Percentiles rank a stretch among this genome's conserved stretches.
phyloP scores from a whole-genome alignment of 179 eudicot genomes.

The Heliamphora pulchella region DNA sequence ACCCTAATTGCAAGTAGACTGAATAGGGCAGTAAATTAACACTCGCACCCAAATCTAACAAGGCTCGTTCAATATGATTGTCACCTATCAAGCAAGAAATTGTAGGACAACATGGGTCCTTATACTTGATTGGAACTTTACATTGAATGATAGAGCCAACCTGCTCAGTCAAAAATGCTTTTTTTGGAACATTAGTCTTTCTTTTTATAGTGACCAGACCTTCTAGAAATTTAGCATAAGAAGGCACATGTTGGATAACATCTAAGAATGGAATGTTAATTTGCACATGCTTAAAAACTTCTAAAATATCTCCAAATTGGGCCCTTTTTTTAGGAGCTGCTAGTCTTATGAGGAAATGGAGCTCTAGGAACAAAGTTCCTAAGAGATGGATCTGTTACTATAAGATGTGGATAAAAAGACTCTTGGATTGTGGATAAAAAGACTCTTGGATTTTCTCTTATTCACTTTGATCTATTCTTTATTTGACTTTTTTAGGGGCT shows the following conservation, averaged over 20 bases:
- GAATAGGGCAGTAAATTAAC: neutral
- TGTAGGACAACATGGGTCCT: too few relatives aligned
- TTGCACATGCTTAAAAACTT: neutral
- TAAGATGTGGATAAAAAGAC: too few relatives aligned
- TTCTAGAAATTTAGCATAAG: neutral
- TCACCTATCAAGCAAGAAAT: too few relatives aligned
- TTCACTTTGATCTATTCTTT: neutral
- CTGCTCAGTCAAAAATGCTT: too few relatives aligned
- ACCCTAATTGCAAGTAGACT: neutral
- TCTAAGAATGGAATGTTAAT: too few relatives aligned
- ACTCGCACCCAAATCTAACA: too few relatives aligned
- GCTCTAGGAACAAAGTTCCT: neutral
- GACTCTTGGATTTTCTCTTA: neutral
- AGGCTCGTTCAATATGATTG: too few relatives aligned
- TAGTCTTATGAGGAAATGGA: neutral
- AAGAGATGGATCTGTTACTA: neutral
- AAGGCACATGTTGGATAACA: neutral
- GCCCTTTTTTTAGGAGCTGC: neutral
- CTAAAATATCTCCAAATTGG: neutral
- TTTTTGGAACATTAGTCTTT: too few relatives aligned
- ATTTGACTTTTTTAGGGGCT: neutral
- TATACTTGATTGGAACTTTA: too few relatives aligned
- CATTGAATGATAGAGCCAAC: too few relatives aligned
- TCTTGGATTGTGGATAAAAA: too few relatives aligned
- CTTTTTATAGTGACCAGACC: too few relatives aligned